Percentiles rank a stretch among this genome's conserved stretches.
Evolutionary conservation across 495 filamentous ascomycete species (phyloP).

Genomic region (Extremus antarcticus): DNA sequence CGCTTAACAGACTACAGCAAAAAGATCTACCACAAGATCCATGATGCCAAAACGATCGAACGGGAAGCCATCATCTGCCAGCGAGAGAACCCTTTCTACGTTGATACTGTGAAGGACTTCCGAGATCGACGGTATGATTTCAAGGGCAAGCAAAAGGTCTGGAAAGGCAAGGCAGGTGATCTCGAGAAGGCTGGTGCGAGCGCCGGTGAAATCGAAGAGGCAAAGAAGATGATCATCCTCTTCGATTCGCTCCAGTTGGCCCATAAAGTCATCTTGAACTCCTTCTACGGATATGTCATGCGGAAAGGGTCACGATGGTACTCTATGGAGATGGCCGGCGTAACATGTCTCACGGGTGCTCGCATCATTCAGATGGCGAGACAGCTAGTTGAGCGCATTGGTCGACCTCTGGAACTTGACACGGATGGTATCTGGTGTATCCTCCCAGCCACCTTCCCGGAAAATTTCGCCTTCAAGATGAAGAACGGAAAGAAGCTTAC

Average conservation of each 20-base stretch:
- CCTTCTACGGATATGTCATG: conserved; percentile 99
- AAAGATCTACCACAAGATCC: conserved; percentile 99
- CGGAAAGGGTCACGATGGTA: conserved; percentile 98
- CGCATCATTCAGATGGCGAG: conserved; percentile 96
- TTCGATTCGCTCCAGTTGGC: conserved; percentile 95
- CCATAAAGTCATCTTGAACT: conserved; percentile 98
- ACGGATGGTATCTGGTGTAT: conserved; percentile 99
- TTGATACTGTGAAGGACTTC: conserved; percentile 90
- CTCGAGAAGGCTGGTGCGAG: conserved; percentile 73
- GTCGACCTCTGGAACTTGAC: conserved; percentile 90
- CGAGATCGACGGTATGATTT: conserved; percentile 94
- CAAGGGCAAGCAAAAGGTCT: conserved; percentile 95
- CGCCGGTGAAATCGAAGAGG: conserved; percentile 70
- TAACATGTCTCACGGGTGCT: conserved; percentile 93
- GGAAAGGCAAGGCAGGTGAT: conserved; percentile 89
- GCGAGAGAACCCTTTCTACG: conserved; percentile 96
- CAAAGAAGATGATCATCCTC: conserved; percentile 96
- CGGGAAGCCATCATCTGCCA: conserved; percentile 97
- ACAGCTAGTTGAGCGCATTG: conserved; percentile 86
- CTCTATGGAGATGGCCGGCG: conserved; percentile 99
- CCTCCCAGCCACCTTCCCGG: conserved; percentile 89
- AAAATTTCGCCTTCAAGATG: conserved; percentile 89
- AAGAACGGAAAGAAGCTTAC: conserved; percentile 90
- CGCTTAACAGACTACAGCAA: conserved; percentile 86
- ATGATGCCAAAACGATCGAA: conserved; percentile 85